These are phyloP conservation scores for Serendipita sp. DNA, from an alignment of 1,284 basidiomycete genomes.

Conservation along the genomic window DNA sequence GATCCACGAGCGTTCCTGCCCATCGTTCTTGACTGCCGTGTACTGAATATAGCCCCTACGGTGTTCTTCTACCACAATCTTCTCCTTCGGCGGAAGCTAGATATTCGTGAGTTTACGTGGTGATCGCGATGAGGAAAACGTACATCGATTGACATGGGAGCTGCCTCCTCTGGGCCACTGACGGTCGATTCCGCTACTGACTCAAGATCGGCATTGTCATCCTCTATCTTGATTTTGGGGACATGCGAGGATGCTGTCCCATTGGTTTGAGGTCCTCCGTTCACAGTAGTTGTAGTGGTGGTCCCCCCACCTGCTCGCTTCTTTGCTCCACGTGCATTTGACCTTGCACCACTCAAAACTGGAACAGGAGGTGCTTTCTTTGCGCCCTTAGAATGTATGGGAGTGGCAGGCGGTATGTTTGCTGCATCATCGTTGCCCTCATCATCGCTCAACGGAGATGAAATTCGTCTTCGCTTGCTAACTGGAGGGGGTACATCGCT, in stretches of 20 bases:
- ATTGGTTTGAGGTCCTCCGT: not conserved
- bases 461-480: not conserved
- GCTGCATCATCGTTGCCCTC: not conserved
- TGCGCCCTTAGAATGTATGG: not conserved
- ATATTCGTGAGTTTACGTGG: conserved; percentile 11
- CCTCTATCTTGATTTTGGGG: not conserved
- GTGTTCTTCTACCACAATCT: conserved; percentile 73
- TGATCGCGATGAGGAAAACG: not conserved
- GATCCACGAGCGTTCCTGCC: conserved; percentile 60
- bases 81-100: conserved; percentile 28
- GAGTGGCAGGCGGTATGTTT: not conserved
- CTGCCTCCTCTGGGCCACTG: not conserved
- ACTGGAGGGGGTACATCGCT: not conserved
- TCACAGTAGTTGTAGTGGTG: not conserved
- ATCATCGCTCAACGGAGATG: not conserved
- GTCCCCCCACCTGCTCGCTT: not conserved
- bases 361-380: conserved; percentile 4
- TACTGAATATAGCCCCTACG: conserved; percentile 76
- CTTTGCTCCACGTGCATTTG: conserved; percentile 5
- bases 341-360: conserved; percentile 1
- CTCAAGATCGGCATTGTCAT: not conserved
- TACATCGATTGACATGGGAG: conserved; percentile 5
- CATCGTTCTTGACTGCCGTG: conserved; percentile 75
- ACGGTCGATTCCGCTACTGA: not conserved
- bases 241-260: not conserved